Evolutionary conservation across 768 basidiomycete genomes (phyloP), one percentile per base, ranked within the genome.

Genomic region (Lactarius quietus): DNA sequence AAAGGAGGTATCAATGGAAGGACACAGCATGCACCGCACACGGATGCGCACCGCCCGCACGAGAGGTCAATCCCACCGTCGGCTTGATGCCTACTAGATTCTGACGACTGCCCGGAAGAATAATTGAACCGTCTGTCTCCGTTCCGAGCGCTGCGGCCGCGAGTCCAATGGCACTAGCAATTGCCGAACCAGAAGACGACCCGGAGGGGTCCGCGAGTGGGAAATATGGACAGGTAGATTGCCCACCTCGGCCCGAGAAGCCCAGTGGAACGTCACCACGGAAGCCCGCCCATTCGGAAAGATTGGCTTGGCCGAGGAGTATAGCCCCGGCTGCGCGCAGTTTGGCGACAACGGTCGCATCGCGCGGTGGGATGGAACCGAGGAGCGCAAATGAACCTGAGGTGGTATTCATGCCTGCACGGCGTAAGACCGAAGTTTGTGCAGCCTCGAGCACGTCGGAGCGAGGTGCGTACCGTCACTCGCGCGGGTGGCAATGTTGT

Each of bases 41-140:
- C 15, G 23, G 51, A 53, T 26, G 18, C 51, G 51, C 17, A 82
- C 86, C 85, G 72, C 85, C 86, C 18, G 84, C 82, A 17, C 84
- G 78, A 6, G 84, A 86, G 3, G 84, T 85, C 38, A 85, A 72
- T 0, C 86, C 86, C 10, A 86, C 79, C 3, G 83, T 86, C 0
- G 86, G 83, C 68, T 85, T 86, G 55, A 87, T 83, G 0, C 85
- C 86, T 4, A 78, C 85, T 6, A 86, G 48, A 66, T 86, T 86
- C 59, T 86, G 86, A 23, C 78, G 77, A 59, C 76, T 78, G 51
- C 78, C 75, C 0, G 83, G 83, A 9, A 73, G 78, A 38, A 79
- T 71, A 63, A 83, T 84, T 14, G 79, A 80, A 15, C 84, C 83
- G 58, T 80, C 76, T 3, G 80, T 83, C 68, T 83, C 83, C 1